These are phyloP conservation scores for Digitaria exilis DNA, from an alignment of 202 grass and related monocot genomes.

Conservation along the genomic window DNA sequence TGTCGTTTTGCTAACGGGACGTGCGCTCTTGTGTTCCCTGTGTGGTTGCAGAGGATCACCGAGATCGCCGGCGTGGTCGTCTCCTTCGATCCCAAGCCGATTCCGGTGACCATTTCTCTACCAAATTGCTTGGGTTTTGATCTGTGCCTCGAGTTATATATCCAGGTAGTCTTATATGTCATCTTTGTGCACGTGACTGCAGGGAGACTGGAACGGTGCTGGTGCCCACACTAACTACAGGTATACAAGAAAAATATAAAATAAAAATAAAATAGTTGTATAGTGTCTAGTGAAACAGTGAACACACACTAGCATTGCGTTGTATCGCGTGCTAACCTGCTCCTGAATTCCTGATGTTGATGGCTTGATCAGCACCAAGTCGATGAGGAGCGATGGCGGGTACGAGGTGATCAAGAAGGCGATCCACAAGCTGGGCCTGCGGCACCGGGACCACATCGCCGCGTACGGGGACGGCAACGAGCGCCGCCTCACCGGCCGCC, in stretches of 20 bases:
- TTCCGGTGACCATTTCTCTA: slow-evolving; percentile 50
- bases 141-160: not conserved
- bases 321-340: not conserved
- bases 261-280: not conserved
- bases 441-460: slow-evolving; percentile 87
- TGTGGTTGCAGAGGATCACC: slow-evolving; percentile 65
- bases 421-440: slow-evolving; percentile 64
- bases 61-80: slow-evolving; percentile 79
- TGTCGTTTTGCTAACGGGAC: slow-evolving; percentile 5
- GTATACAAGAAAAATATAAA: slow-evolving; percentile 39
- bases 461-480: slow-evolving; percentile 93
- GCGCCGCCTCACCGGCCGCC: slow-evolving; percentile 87
- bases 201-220: slow-evolving; percentile 96
- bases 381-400: slow-evolving; percentile 83
- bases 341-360: too few species aligned
- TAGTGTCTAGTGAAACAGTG: not conserved
- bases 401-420: slow-evolving; percentile 82
- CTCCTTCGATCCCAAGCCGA: slow-evolving; percentile 85
- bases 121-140: not conserved
- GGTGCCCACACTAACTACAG: slow-evolving; percentile 94
- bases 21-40: not conserved
- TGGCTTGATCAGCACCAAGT: slow-evolving; percentile 59
- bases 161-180: not conserved
- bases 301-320: too few species aligned
- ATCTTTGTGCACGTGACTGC: not conserved